Evolutionary conservation across 768 basidiomycete genomes (phyloP), one percentile per base, ranked within the genome.

Genomic region (Fomitopsis pulvina): DNA sequence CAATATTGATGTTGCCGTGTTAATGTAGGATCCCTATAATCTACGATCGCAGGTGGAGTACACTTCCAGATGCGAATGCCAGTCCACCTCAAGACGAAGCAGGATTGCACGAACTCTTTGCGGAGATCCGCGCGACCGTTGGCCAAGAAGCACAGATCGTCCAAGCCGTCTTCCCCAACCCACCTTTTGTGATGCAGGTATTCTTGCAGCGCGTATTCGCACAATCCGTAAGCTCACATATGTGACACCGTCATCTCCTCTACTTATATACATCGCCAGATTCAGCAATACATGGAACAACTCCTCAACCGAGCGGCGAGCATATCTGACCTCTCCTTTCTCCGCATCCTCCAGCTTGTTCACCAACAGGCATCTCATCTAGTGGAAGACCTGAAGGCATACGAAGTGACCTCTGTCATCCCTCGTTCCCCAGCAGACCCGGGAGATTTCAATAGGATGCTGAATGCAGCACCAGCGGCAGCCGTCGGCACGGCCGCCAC

Each of bases 161-260:
- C 25, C 94, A 96, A 65, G 95, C 93, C 2, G 96, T 99, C 11
- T 99, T 99, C 66, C 96, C 96, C 0, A 92, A 95, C 58, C 95
- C 96, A 8, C 81, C 87, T 16, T 80, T 91, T 14, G 96, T 99
- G 3, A 94, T 98, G 92, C 92, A 96, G 65, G 94, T 97, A 14
- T 98, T 99, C 67, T 65, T 99, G 37, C 96, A 97, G 61, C 78
- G 96, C 28, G 92, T 99, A 1, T 99, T 99, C 68, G 95, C 94
- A 2, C 96, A 97, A 73, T 91, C 92, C 41, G 93, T 94, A 66
- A 57, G 88, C 71, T 2, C 4, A 24, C 53, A 43, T 41, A 22
- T 22, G 12, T 40, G 39, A 20, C 41, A 22, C n/a, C 22, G 4
- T 47, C 6, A 18, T 47, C 5, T 37, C 39, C 11, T 41, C 9